A percentile compares a stretch with the other conserved stretches of the same genome.
Evolutionary conservation across 306 rosid genomes (phyloP).

Genomic region (Vicia sativa): DNA sequence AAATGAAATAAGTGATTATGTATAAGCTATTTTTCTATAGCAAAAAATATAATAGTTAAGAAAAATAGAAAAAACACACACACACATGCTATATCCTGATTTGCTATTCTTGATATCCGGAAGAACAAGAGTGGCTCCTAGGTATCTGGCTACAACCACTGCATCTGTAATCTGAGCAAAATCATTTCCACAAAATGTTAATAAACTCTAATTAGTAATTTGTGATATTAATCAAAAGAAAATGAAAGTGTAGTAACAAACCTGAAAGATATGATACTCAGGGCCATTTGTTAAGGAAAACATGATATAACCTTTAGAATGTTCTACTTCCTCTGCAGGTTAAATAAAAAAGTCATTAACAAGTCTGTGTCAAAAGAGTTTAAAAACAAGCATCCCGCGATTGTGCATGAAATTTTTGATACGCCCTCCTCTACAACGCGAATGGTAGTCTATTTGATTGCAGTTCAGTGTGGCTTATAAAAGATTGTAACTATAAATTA

Average conservation of each 20-base stretch:
- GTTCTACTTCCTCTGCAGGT: constrained; percentile 35
- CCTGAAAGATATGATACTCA: constrained; percentile 50
- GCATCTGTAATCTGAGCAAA: constrained; percentile 52
- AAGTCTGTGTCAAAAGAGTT: neutral
- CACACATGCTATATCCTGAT: constrained; percentile 45
- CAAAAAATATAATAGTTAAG: neutral
- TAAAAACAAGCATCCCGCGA: neutral
- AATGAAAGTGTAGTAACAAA: constrained; percentile 13
- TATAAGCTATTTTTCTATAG: neutral
- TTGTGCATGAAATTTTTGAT: neutral
- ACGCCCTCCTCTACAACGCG: too few species aligned
- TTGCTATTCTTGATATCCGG: constrained; percentile 45
- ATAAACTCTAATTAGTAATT: constrained; percentile 16
- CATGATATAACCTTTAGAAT: constrained; percentile 42
- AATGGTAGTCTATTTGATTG: too few species aligned
- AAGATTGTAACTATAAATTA: too few species aligned
- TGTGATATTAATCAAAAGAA: neutral
- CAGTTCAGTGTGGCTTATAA: too few species aligned
- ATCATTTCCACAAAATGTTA: too few species aligned
- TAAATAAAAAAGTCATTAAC: neutral
- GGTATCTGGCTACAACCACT: constrained; percentile 46
- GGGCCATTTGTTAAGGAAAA: constrained; percentile 51
- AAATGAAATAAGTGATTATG: constrained; percentile 15
- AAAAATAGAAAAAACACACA: constrained; percentile 26
- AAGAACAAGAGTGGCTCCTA: constrained; percentile 52